Conservation (phyloP, 2,329 filamentous ascomycete species). For the Paraphoma sp. region DNA sequence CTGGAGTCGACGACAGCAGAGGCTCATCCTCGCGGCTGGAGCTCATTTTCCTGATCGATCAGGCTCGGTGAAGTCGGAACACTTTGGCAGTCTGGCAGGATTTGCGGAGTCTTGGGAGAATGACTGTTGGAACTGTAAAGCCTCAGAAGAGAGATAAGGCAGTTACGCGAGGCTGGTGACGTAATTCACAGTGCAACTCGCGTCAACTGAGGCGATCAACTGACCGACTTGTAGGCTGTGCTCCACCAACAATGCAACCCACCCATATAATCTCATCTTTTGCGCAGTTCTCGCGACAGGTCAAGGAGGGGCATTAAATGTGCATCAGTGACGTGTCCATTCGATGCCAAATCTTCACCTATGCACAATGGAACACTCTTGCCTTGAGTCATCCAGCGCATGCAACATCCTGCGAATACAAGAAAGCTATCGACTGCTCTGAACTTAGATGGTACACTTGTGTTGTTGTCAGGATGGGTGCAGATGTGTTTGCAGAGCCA, state of each 20-base stretch:
- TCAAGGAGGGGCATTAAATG: too few relatives aligned
- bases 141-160: background rate
- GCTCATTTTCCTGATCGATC: slow-evolving; percentile 2
- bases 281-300: too few relatives aligned
- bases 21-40: slow-evolving; percentile 11
- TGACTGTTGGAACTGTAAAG: background rate
- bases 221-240: background rate
- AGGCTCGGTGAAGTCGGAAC: background rate
- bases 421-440: too few relatives aligned
- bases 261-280: too few relatives aligned
- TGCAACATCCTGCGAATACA: too few relatives aligned
- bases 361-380: too few relatives aligned
- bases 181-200: background rate
- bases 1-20: slow-evolving; percentile 8
- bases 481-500: background rate
- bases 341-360: too few relatives aligned
- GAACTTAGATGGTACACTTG: too few relatives aligned
- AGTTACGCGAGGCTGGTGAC: background rate
- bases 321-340: too few relatives aligned
- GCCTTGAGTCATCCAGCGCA: too few relatives aligned
- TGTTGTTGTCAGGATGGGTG: too few relatives aligned
- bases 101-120: background rate
- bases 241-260: too few relatives aligned
- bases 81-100: background rate
- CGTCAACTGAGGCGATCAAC: background rate